phyloP scores from a whole-genome alignment of 1,284 basidiomycete genomes.

The Stygiomarasmius scandens region DNA sequence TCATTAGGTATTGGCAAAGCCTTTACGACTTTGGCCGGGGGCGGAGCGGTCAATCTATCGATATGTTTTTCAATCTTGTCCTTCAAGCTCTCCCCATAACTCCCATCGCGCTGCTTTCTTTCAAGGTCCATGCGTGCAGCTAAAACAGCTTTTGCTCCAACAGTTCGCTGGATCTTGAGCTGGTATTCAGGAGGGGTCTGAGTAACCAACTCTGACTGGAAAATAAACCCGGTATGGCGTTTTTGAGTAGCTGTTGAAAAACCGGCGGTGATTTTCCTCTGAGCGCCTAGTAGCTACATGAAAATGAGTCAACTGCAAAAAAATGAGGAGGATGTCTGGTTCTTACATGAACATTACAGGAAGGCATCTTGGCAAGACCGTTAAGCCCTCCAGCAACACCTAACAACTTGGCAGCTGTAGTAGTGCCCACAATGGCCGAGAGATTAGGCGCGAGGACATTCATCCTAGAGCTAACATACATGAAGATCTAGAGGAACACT shows the following conservation, averaged over 20 bases:
- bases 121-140: constrained; percentile 94
- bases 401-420: constrained; percentile 96
- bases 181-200: constrained; percentile 90
- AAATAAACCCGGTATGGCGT: constrained; percentile 96
- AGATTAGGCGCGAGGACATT: constrained; percentile 97
- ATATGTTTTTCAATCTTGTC: constrained; percentile 92
- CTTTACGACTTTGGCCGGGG: constrained; percentile 92
- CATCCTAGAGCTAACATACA: constrained; percentile 99
- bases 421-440: constrained; percentile 96
- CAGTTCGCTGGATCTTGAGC: constrained; percentile 89
- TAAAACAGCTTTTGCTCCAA: constrained; percentile 89
- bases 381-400: constrained; percentile 95
- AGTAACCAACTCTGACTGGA: constrained; percentile 88
- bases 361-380: constrained; percentile 91
- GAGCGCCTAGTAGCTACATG: constrained; percentile 85
- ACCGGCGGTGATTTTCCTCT: constrained; percentile 87
- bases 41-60: constrained; percentile 91
- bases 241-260: constrained; percentile 81
- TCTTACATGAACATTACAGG: constrained; percentile 92
- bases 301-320: constrained; percentile 6
- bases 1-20: constrained; percentile 96
- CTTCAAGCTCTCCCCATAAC: constrained; percentile 79
- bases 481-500: constrained; percentile 72
- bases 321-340: constrained; percentile 12
- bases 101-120: constrained; percentile 73